Evolutionary conservation across 1,139 yeast genomes (phyloP), one percentile per base, ranked within the genome.

Genomic region (Hansenula lynferdii): DNA sequence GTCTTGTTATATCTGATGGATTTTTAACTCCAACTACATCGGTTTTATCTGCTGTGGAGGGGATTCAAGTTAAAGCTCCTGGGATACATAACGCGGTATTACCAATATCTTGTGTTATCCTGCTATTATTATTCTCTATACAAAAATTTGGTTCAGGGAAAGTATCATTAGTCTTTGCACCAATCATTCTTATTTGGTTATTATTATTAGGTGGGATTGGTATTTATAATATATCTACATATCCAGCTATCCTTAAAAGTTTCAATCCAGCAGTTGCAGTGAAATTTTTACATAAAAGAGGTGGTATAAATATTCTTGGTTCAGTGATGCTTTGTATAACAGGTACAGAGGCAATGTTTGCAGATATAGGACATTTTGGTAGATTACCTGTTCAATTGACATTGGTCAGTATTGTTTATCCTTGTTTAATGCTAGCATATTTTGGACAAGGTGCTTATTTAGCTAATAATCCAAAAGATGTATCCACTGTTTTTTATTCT

Each of bases 361-460:
- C 32, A n/a, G 32, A 29, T 29, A 29, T 29, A 20, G 32, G 32
- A 20, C 32, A 29, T 29, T 29, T 29, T 14, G 32, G 32, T 14
- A 29, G 32, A 21, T 21, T 29, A 20, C 32, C 32, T 8, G 32
- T 29, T 20, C 32, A 29, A 29, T 10, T 20, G 9, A 29, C 32
- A 3, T 20, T 29, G n/a, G 32, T 29, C 8, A 20, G 12, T n/a
- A 20, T 20, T 21, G 32, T 29, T 14, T 29, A 29, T 14, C 32
- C 32, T 8, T 29, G 32, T 29, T 29, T 29, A 15, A 29, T 29
- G 24, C 15, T 29, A 12, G 32, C 32, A 14, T 29, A 29, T 29
- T 29, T 29, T 20, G 32, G 32, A 8, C 32, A 29, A 29, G 32
- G 32, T 20, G 32, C 32, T 14, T 29, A 29, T 29, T 21, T 29